Evolutionary conservation across 371 early-diverging fungal species (phyloP), one percentile per base, ranked within the genome.

Genomic region (Apophysomyces elegans): DNA sequence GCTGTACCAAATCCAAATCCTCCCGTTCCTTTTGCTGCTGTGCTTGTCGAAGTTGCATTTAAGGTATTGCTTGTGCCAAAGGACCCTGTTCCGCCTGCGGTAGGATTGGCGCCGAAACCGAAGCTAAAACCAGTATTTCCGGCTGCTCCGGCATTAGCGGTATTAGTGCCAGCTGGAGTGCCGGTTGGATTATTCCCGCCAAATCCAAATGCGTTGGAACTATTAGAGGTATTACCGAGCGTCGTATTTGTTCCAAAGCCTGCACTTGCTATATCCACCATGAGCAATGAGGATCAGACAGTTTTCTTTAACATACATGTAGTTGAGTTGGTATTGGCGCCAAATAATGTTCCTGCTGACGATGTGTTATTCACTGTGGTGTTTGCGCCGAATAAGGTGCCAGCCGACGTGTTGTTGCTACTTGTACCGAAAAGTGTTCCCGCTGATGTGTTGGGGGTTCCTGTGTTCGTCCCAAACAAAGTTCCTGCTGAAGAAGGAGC

Each of bases 261-360:
- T 16, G 50, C 50, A 37, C 65, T 59, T 38, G 65, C 21, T 50
- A 11, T 50, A 18, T 9, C 21, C 9, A 50, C 16, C 54, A 50
- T 50, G 47, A 47, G 8, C 54, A 4, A 50, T 50, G 1, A 16
- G 13, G 5, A 41, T 13, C 13, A 41, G 41, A 41, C 11, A 13
- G 8, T 41, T 8, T 32, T 26, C 8, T 21, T 50, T 50, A 9
- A 50, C 54, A 26, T 63, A 56, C 35, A 21, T n/a, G 54, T 37
- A 37, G 54, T n/a, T 16, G 46, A 14, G 16, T 8, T 41, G 63
- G n/a, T 56, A 12, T 38, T 56, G 37, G 59, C 50, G 5, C 65
- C 59, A 65, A 65, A 65, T 6, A 65, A 59, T 21, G 65, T 65
- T 8, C 65, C 65, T 7, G 65, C 65, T 9, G 65, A 37, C 43